phyloP scores from a whole-genome alignment of 1,139 yeast species.

The Yamadazyma atlantica region DNA sequence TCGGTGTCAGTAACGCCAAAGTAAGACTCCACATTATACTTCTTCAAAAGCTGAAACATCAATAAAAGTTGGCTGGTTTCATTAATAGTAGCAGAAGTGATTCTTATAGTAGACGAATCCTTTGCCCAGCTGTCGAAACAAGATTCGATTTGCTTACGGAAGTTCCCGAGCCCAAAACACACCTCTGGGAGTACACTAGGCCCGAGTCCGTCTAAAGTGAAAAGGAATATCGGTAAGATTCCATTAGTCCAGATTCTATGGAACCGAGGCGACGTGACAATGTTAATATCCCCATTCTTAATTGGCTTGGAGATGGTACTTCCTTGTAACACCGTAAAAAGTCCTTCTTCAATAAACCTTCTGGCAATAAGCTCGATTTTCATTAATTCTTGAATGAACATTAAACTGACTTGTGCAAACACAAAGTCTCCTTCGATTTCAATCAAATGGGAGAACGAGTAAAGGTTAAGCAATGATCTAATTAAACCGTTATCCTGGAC shows the following conservation, averaged over 20 bases:
- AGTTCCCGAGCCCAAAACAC: conserved; percentile 61
- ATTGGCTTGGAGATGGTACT: conserved; percentile 69
- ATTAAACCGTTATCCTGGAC: conserved; percentile 62
- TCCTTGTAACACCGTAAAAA: conserved; percentile 69
- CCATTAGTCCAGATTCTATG: conserved; percentile 85
- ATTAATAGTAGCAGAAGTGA: conserved; percentile 65
- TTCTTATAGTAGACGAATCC: conserved; percentile 50
- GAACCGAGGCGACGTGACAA: conserved; percentile 50
- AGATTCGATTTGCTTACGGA: conserved; percentile 62
- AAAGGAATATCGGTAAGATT: conserved; percentile 64
- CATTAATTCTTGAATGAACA: conserved; percentile 69
- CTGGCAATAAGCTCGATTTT: conserved; percentile 65
- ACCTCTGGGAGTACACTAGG: conserved; percentile 63
- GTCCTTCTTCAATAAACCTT: conserved; percentile 60
- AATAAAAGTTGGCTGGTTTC: conserved; percentile 81
- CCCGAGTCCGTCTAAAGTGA: conserved; percentile 63
- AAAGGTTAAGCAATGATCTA: conserved; percentile 61
- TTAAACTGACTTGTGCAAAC: conserved; percentile 71
- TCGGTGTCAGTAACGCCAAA: conserved; percentile 19
- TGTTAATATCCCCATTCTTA: conserved; percentile 62
- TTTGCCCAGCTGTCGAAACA: conserved; percentile 72
- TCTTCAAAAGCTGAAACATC: conserved; percentile 57
- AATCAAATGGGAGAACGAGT: conserved; percentile 65
- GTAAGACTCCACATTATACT: conserved; percentile 47
- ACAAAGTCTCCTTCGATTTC: conserved; percentile 62